Evolutionary conservation across 768 basidiomycete species (phyloP), one percentile per base, ranked within the genome.

Genomic region (Mycena vitilis): DNA sequence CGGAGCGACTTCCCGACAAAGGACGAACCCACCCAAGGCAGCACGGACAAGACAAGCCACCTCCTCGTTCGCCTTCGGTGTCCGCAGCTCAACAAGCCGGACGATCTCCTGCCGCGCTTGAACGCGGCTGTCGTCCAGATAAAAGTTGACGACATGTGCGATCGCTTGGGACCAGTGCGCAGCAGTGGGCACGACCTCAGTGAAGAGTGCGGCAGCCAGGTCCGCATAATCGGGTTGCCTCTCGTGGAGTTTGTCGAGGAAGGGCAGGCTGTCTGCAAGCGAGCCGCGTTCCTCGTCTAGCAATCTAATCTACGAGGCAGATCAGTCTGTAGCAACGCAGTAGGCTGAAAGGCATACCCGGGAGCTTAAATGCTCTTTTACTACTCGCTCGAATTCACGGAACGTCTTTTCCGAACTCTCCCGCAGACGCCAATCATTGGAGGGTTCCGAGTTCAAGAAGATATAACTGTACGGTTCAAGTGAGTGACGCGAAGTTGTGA

Each of bases 111-210:
- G 76, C 12, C 83, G 80, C 34, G 79, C 81, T 20, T 75, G 55
- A 62, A 75, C 55, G 68, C 78, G 77, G 48, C 74, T 75, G 1
- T 82, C 80, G 12, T 82, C 79, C 16, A 91, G 78, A 71, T 88
- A 92, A 77, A 87, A 90, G 73, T 91, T 81, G 56, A 93, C 80
- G 25, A 90, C 83, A 61, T 86, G 84, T 4, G 86, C 81, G 48
- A 91, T 76, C 13, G 84, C 82, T 58, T 88, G 82, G 1, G 88
- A 88, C 78, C 87, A 90, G 8, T 86, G 73, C 0, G 87, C 79
- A 3, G 86, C 83, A 18, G 88, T 87, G 7, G 89, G 88, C 15
- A 91, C 82, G 18, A 83, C 75, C 54, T 89, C 85, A 10, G 84
- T 81, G 70, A 91, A 86, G 10, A 88, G 78, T 34, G 81, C 79